Evolutionary conservation across 352 stramenopile genomes (phyloP), one percentile per base, ranked within the genome.

Genomic region (Phytophthora lateralis): DNA sequence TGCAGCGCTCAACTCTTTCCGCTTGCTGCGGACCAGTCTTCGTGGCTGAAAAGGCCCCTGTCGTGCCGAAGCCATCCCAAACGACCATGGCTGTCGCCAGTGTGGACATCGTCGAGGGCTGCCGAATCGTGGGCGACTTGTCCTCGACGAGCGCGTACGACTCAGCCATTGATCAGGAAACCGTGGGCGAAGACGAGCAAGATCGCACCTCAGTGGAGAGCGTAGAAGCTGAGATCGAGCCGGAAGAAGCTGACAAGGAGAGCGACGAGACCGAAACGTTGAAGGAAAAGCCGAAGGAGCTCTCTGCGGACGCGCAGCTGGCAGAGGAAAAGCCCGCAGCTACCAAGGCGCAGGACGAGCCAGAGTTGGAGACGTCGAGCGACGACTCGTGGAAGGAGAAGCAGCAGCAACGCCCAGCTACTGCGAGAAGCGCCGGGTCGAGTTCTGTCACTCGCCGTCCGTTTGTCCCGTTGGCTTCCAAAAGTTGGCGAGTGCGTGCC

Each of bases 401-500:
- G 45, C 10, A 63, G 34, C 21, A 67, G 26, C 39, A 42, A 32
- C 69, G 60, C 3, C 60, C 57, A 56, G 48, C 65, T 5, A 73
- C 55, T 55, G 60, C 56, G 1, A 69, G 61, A 60, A 71, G 60
- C 53, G 70, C 55, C 38, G 46, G 55, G 35, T 71, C 62, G 3
- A 68, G 17, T 55, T 56, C 60, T 32, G 24, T 62, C 34, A 48
- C 42, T 46, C 55, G 60, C 12, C 66, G 63, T 41, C 76, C 76
- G 29, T 88, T 88, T 38, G 66, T 82, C 34, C 76, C 78, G 14
- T 69, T 88, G 37, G 57, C 69, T 11, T 72, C 76, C 17, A 79
- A 76, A 45, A 81, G 66, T 39, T 85, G 76, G 78, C 63, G 78
- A 15, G 59, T 65, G 21, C 76, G 75, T 61, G 76, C 77, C 35